These are phyloP conservation scores for Neurospora tetrasperma DNA, from an alignment of 495 filamentous ascomycete species.

Conservation along the genomic window DNA sequence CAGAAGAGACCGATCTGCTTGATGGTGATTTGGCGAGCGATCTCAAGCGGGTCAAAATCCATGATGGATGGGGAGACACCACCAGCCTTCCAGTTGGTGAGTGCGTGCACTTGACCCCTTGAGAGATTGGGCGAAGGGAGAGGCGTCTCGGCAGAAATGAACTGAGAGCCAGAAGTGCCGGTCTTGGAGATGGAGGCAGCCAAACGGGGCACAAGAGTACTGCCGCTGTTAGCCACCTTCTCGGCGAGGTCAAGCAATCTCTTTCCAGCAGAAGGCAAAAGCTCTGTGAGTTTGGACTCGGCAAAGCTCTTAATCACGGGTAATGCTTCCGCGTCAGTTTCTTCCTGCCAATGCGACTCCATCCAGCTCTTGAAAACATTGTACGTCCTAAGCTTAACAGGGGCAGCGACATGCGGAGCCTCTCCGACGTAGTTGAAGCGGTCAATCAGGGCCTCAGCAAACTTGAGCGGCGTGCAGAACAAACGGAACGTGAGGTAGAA, in stretches of 20 bases:
- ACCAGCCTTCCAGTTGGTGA: constrained; percentile 65
- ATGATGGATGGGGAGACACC: constrained; percentile 64
- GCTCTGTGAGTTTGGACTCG: constrained; percentile 50
- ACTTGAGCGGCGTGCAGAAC: constrained; percentile 72
- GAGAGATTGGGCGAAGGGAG: constrained; percentile 58
- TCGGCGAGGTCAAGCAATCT: constrained; percentile 67
- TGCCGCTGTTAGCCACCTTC: constrained; percentile 68
- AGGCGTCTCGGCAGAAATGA: constrained; percentile 57
- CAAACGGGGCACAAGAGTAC: constrained; percentile 72
- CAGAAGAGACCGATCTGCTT: constrained; percentile 92
- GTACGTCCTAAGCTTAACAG: constrained; percentile 84
- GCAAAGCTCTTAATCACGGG: constrained; percentile 71
- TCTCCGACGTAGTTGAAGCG: constrained; percentile 88
- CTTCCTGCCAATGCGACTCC: constrained; percentile 87
- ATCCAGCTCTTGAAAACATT: constrained; percentile 97
- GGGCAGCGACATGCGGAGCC: constrained; percentile 56
- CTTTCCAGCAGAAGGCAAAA: constrained; percentile 67
- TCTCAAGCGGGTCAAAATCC: constrained; percentile 86
- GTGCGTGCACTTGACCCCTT: constrained; percentile 62
- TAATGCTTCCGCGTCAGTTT: constrained; percentile 65
- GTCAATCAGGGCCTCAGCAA: constrained; percentile 73
- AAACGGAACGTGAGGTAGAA: constrained; percentile 97
- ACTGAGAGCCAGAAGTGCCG: constrained; percentile 58
- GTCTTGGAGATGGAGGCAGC: constrained; percentile 86
- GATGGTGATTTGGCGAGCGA: constrained; percentile 88